Evolutionary conservation across 805 yeast genomes (phyloP).

Genomic region (Brettanomyces naardenensis): DNA sequence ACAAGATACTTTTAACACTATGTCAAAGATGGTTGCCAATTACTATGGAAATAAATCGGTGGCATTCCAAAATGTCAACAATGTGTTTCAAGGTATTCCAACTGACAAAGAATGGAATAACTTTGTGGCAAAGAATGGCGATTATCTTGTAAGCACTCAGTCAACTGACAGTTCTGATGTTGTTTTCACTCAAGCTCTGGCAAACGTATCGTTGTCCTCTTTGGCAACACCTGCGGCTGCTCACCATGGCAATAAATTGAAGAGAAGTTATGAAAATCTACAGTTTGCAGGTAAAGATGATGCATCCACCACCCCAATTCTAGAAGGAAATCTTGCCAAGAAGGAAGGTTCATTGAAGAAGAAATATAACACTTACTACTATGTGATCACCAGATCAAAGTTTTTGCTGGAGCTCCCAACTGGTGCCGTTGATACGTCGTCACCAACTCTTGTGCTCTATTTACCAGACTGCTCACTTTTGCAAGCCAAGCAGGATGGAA

Average conservation of each 20-base stretch:
- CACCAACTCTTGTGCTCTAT: constrained; percentile 38
- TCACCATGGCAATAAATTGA: constrained; percentile 14
- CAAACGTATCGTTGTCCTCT: constrained; percentile 3
- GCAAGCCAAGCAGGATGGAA: constrained; percentile 24
- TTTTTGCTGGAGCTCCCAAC: constrained; percentile 40
- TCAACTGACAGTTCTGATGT: constrained; percentile 1
- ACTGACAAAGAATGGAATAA: constrained; percentile 37
- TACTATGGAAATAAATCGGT: constrained; percentile 24
- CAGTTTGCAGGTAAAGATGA: constrained; percentile 33
- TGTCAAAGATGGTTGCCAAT: constrained; percentile 22
- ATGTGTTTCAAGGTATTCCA: constrained; percentile 27
- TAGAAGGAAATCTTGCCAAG: constrained; percentile 39
- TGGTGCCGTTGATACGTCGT: constrained; percentile 32
- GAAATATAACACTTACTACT: constrained; percentile 35
- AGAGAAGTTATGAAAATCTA: constrained; percentile 29
- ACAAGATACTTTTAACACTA: constrained; percentile 28
- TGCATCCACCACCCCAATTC: constrained; percentile 33
- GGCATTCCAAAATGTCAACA: constrained; percentile 23
- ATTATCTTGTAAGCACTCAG: constrained; percentile 23
- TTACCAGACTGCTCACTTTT: constrained; percentile 38
- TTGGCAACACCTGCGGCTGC: constrained; percentile 5
- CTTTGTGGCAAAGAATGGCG: constrained; percentile 27
- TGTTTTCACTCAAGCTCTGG: constrained; percentile 12
- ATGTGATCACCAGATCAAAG: constrained; percentile 38
- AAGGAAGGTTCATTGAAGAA: constrained; percentile 37